A percentile compares a stretch with the other conserved stretches of the same genome.
These are phyloP conservation scores for Telopea speciosissima DNA, from an alignment of 177 flowering plant species.

Conservation along the genomic window DNA sequence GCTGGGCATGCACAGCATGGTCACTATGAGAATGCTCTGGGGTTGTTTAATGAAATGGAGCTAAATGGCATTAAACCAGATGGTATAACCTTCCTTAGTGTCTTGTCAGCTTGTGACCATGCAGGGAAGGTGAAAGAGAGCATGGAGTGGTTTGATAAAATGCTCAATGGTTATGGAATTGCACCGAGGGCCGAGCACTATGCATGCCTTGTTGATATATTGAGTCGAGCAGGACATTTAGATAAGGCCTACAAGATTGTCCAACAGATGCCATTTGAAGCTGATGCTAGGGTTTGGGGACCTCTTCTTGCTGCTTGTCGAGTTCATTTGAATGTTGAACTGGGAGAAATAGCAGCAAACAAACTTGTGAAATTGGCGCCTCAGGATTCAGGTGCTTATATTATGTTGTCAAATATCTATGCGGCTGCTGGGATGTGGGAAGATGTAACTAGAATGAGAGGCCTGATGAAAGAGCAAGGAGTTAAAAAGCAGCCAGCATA, in stretches of 20 bases:
- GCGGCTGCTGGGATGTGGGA: constrained; percentile 43
- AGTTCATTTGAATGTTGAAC: constrained; percentile 28
- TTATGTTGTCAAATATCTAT: constrained; percentile 38
- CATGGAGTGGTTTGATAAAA: constrained; percentile 27
- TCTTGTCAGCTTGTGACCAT: constrained; percentile 47
- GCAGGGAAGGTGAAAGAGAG: constrained; percentile 43
- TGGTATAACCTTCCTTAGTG: constrained; percentile 41
- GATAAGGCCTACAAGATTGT: constrained; percentile 28
- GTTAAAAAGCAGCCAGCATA: constrained; percentile 40
- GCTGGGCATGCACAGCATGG: constrained; percentile 47
- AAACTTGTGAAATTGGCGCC: constrained; percentile 35
- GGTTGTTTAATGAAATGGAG: constrained; percentile 27
- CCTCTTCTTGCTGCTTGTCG: constrained; percentile 36
- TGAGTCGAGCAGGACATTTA: constrained; percentile 36
- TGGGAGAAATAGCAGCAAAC: constrained; percentile 41
- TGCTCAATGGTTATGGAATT: constrained; percentile 26
- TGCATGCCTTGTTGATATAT: constrained; percentile 42
- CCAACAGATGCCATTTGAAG: constrained; percentile 36
- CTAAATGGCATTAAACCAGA: constrained; percentile 31
- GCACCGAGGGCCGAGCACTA: constrained; percentile 34
- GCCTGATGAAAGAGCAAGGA: constrained; percentile 41
- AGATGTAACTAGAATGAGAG: constrained; percentile 29
- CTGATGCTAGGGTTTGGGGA: constrained; percentile 34
- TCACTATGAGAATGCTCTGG: constrained; percentile 29
- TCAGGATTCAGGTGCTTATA: constrained; percentile 33